Evolutionary conservation across 140 eudicot genomes (phyloP), one percentile per base, ranked within the genome.

Genomic region (Ambrosia hybrid): DNA sequence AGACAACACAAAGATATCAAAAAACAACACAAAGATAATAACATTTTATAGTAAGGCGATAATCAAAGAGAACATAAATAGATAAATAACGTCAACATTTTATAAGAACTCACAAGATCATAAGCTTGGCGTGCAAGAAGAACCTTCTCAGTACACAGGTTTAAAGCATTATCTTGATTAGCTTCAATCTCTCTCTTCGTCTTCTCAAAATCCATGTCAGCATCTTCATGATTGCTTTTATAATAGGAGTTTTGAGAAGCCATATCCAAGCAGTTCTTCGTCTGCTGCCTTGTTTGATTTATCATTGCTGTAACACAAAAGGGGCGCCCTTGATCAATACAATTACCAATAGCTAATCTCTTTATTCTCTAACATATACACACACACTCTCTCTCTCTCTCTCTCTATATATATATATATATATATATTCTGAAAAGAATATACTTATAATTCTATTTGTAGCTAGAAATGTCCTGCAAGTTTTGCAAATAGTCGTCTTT

Each of bases 281-380:
- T 89, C 57, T 93, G 98, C 76, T 93, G 97, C 81, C 96, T 93
- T 57, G 98, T 85, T 75, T 93, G 98, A 73, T 90, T 90, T 68
- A 93, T 80, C 94, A 93, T 90, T 4, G 86, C 97, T 92, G 75
- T 62, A 45, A 53, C 65, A 61, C 55, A 64, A 21, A 59, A 73
- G 0, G 15, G 15, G 0, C 34, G 2, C 34, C 34, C 36, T 48
- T 49, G 58, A 60, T 77, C 74, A 83, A 36, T 67, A 26, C 11
- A 51, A 9, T n/a, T 71, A 63, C 6, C 67, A 39, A 39, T 70
- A n/a, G 6, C 15, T 33, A 62, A 41, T 70, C 51, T 3, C 33
- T 43, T 57, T 14, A 9, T 3, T 57, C 11, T 45, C 43, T 26
- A 9, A 56, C 11, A 67, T 34, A 21, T 21, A 21, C 26, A n/a